These are phyloP conservation scores for Suillus clintonianus DNA, from an alignment of 768 basidiomycete species.

Conservation along the genomic window DNA sequence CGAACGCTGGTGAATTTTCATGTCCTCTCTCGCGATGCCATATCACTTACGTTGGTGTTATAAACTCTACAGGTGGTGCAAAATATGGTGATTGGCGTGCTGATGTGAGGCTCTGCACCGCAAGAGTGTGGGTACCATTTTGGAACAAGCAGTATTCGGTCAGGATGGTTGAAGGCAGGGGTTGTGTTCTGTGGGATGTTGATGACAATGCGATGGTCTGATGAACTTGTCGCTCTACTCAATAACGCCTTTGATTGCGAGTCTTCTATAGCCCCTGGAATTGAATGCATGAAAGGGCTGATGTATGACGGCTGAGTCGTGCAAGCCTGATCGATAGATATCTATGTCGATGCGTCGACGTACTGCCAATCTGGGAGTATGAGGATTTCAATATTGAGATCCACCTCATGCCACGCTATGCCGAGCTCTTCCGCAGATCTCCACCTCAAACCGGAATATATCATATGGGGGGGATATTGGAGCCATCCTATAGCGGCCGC, in stretches of 20 bases:
- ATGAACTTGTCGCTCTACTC: not conserved
- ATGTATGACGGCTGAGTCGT: too few species aligned
- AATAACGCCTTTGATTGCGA: too few species aligned
- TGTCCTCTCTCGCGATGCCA: not conserved
- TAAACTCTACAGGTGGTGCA: constrained; percentile 8
- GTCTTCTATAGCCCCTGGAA: too few species aligned
- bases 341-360: not conserved
- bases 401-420: not conserved
- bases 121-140: constrained; percentile 21
- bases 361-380: not conserved
- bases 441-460: not conserved
- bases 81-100: constrained; percentile 9
- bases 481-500: not conserved
- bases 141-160: constrained; percentile 22
- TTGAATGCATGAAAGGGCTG: too few species aligned
- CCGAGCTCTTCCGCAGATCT: not conserved
- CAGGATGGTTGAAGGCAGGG: constrained; percentile 6
- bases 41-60: not conserved
- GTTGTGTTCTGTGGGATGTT: constrained; percentile 18
- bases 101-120: constrained; percentile 13
- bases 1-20: constrained; percentile 10
- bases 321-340: too few species aligned
- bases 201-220: constrained; percentile 14
- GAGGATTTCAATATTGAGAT: not conserved
- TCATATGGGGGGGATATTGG: not conserved